A percentile compares a stretch with the other conserved stretches of the same genome.
Conservation (phyloP, 768 basidiomycete genomes). For the Cyathus striatus region DNA sequence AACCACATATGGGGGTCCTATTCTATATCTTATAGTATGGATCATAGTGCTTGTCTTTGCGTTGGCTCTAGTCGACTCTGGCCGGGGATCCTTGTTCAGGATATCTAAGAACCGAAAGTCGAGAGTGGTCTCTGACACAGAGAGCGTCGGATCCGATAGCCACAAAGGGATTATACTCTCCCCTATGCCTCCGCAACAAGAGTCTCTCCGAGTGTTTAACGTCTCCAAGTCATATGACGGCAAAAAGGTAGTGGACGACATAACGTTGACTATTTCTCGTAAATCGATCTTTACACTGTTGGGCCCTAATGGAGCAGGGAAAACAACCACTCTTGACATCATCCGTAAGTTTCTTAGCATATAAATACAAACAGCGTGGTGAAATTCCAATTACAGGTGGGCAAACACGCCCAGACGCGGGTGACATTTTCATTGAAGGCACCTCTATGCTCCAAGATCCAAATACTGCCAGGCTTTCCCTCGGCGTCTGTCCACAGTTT, state of each 20-base stretch:
- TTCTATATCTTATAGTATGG: conserved; percentile 50
- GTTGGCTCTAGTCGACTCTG: conserved; percentile 55
- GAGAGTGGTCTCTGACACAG: conserved; percentile 10
- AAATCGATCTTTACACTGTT: conserved; percentile 53
- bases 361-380: no score
- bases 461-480: conserved; percentile 47
- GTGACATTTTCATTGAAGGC: conserved; percentile 55
- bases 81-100: conserved; percentile 33
- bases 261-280: conserved; percentile 46
- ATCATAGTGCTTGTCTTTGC: conserved; percentile 42
- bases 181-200: no score
- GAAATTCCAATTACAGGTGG: no score
- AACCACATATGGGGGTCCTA: conserved; percentile 55
- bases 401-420: conserved; percentile 14
- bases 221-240: conserved; percentile 44
- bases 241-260: conserved; percentile 49
- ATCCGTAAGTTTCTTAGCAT: conserved; percentile 40
- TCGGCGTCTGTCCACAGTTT: conserved; percentile 72
- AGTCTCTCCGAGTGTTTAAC: conserved; percentile 45
- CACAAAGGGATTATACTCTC: conserved; percentile 43
- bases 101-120: conserved; percentile 8
- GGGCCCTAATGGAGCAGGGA: conserved; percentile 65
- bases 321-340: conserved; percentile 61
- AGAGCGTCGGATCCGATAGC: conserved; percentile 30
- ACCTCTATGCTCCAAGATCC: conserved; percentile 51